phyloP scores from a whole-genome alignment of 768 basidiomycete genomes.

The Kwoniella mangroviensis region DNA sequence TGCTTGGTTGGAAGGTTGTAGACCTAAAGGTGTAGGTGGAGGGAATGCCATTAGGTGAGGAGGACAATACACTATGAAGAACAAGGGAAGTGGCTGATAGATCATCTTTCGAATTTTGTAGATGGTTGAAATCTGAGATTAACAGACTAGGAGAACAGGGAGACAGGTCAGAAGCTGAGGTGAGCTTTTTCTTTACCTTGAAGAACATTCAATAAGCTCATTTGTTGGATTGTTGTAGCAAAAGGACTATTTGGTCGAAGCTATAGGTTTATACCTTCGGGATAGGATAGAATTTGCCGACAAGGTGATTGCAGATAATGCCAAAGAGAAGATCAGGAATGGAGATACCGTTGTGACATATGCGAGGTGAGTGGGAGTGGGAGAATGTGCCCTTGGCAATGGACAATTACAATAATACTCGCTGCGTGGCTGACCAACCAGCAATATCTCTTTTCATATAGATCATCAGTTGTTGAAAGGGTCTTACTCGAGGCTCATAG shows the following conservation, averaged over 20 bases:
- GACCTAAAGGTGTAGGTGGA: slow-evolving; percentile 57
- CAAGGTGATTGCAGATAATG: slow-evolving; percentile 86
- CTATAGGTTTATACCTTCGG: slow-evolving; percentile 90
- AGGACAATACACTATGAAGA: too few species aligned
- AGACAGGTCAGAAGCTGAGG: slow-evolving; percentile 79
- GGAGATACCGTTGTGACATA: slow-evolving; percentile 92
- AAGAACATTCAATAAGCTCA: not conserved
- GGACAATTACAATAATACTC: not conserved
- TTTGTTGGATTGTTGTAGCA: slow-evolving; percentile 64
- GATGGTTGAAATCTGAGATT: slow-evolving; percentile 93
- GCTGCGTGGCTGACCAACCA: not conserved
- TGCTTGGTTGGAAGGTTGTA: slow-evolving; percentile 44
- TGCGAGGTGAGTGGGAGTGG: slow-evolving; percentile 76
- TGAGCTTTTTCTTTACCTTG: slow-evolving; percentile 58
- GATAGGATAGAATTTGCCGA: slow-evolving; percentile 93
- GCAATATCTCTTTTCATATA: slow-evolving; percentile 50
- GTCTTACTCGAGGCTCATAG: slow-evolving; percentile 72
- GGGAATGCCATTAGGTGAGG: slow-evolving; percentile 56
- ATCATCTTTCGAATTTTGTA: slow-evolving; percentile 33
- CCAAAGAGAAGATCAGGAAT: slow-evolving; percentile 90
- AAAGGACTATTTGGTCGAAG: slow-evolving; percentile 77
- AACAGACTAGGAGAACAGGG: slow-evolving; percentile 82
- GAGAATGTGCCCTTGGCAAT: too few species aligned
- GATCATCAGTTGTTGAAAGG: slow-evolving; percentile 93
- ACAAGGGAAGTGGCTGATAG: slow-evolving; percentile 29